Base-by-base conservation (phyloP, 164 flowering plant genomes). In the Berberis vulgaris region DNA sequence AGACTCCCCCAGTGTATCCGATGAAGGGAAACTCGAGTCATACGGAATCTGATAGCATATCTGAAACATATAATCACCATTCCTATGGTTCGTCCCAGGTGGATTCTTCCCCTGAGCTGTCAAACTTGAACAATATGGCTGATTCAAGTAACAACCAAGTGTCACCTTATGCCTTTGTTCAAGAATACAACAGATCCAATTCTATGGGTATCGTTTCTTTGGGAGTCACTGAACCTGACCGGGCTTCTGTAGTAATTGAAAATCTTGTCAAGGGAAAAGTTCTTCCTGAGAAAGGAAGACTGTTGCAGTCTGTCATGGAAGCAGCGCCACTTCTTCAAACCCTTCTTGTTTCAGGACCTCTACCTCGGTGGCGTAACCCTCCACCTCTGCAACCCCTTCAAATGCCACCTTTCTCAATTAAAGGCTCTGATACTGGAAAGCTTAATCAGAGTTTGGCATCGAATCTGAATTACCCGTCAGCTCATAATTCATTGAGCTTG, bases 261-360 rank as follows among this genome's bases (percentile, higher is more conserved):
- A 77, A 43, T 9, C 70, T 86, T 60, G 75, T 68, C 0, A 79
- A 71, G 67, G 90, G 81, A 43, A 83, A 75, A 61, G 49, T 63
- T 26, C 69, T 88, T 54, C 98, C 98, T 7, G 74, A 74, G 63
- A 79, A 83, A 44, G 98, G 98, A 4, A 83, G 69, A 40, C 77
- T 93, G 3, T 13, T 90, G 65, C 76, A 88, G 67, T 78, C 95
- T 12, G 95, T 93, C 4, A 77, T 82, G 76, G 87, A 81, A 53
- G 84, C 95, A 0, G 96, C 97, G 2, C 91, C 97, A 0, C 81
- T 88, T 4, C 86, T 93, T 40, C 82, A 86, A 73, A 85, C 91
- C 2, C 84, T 89, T 6, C 78, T 93, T 8, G 79, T 86, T 7
- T 88, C 97, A 0, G 97, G 94, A 2, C 85, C 97, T 1, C 82